These are phyloP conservation scores for Nyctanthes arbortristis DNA, from an alignment of 257 asterid species.

Conservation along the genomic window DNA sequence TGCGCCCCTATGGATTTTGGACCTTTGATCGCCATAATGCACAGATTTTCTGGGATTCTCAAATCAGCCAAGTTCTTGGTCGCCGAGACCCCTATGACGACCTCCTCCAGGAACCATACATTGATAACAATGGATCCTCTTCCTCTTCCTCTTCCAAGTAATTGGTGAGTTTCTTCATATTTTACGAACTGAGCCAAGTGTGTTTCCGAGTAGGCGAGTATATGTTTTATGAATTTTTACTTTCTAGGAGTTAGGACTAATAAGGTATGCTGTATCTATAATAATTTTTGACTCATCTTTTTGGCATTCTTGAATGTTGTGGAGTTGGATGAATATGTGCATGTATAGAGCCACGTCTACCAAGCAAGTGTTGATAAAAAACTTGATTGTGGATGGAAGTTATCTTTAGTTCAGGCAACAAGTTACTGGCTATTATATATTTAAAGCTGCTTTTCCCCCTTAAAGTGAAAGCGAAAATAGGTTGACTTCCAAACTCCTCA, in stretches of 20 bases:
- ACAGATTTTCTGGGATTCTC: slow-evolving; percentile 63
- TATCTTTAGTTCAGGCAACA: neutral
- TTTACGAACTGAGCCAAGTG: no score
- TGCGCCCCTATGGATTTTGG: slow-evolving; percentile 90
- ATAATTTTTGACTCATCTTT: neutral
- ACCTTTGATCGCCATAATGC: slow-evolving; percentile 83
- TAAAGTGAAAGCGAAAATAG: neutral
- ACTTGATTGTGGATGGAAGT: neutral
- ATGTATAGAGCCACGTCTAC: neutral
- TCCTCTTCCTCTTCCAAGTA: slow-evolving; percentile 38
- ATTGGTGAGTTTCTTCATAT: slow-evolving; percentile 29
- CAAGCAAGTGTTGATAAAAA: neutral
- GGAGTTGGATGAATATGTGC: neutral
- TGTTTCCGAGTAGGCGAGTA: no score
- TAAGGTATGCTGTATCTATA: neutral
- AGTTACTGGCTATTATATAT: neutral
- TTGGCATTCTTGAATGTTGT: neutral
- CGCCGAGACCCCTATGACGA: slow-evolving; percentile 88
- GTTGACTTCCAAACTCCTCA: neutral
- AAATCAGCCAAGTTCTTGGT: slow-evolving; percentile 81
- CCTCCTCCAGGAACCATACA: slow-evolving; percentile 43
- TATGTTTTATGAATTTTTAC: no score
- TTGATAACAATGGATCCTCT: slow-evolving; percentile 26
- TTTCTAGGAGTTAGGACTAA: no score
- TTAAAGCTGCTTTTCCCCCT: neutral